These are phyloP conservation scores for Solanum hybrid DNA, from an alignment of 305 asterid species.

Conservation along the genomic window DNA sequence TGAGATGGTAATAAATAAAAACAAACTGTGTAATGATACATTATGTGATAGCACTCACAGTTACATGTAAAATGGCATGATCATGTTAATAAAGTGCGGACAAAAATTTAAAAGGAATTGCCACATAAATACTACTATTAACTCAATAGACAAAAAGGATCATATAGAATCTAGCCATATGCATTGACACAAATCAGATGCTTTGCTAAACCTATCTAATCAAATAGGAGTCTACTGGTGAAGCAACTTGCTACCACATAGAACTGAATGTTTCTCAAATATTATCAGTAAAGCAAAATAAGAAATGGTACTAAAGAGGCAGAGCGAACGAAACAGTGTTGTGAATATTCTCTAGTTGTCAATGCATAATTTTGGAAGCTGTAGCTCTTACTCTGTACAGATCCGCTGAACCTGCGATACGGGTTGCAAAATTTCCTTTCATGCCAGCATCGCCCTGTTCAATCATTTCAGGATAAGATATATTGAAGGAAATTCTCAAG, in stretches of 20 bases:
- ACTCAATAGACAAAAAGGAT: neutral
- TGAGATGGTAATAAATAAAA: neutral
- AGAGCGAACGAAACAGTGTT: neutral
- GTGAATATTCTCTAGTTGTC: neutral
- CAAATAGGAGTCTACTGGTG: neutral
- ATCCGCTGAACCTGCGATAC: conserved; percentile 88
- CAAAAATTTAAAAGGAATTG: neutral
- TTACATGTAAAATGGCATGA: neutral
- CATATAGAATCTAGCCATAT: neutral
- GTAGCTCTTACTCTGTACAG: conserved; percentile 54
- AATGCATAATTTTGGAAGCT: neutral
- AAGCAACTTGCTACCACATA: neutral
- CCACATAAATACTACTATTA: neutral
- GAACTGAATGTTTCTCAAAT: neutral
- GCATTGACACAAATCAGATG: neutral
- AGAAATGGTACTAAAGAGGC: conserved; percentile 3
- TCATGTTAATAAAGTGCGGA: neutral
- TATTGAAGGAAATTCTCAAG: neutral
- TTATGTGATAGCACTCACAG: neutral
- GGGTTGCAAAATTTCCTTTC: conserved; percentile 85
- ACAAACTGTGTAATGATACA: neutral
- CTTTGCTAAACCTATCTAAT: neutral
- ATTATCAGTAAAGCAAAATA: neutral
- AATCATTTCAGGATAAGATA: neutral
- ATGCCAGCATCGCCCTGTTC: conserved; percentile 73